These are phyloP conservation scores for Mortierella antarctica DNA, from an alignment of 192 early-diverging fungal species.

Conservation along the genomic window DNA sequence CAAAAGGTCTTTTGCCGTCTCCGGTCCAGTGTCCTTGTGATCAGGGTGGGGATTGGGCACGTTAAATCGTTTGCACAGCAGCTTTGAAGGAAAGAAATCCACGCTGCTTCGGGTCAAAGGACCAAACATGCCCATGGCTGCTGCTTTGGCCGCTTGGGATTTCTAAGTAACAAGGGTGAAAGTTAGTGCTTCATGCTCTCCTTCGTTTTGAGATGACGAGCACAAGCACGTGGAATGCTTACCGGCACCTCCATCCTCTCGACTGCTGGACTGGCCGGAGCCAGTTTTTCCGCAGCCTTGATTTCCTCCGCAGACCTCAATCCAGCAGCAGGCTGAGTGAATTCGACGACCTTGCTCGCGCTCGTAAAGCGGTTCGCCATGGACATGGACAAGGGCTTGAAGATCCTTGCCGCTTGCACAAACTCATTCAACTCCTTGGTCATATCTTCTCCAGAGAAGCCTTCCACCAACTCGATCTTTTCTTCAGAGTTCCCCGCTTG, in stretches of 20 bases:
- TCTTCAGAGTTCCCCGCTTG: slow-evolving; percentile 62
- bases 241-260: slow-evolving; percentile 42
- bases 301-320: slow-evolving; percentile 49
- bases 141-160: slow-evolving; percentile 59
- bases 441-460: slow-evolving; percentile 55
- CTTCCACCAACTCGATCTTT: slow-evolving; percentile 44
- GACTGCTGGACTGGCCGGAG: neutral
- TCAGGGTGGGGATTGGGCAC: slow-evolving; percentile 78
- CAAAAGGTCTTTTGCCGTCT: slow-evolving; percentile 50
- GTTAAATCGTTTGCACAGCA: slow-evolving; percentile 84
- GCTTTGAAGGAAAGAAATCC: slow-evolving; percentile 72
- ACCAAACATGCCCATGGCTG: slow-evolving; percentile 77
- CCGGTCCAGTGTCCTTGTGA: slow-evolving; percentile 40
- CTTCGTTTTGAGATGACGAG: no score
- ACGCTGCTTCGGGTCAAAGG: slow-evolving; percentile 63
- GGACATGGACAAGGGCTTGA: slow-evolving; percentile 72
- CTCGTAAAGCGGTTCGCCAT: slow-evolving; percentile 81
- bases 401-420: slow-evolving; percentile 79
- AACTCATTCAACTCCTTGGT: slow-evolving; percentile 79
- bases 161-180: slow-evolving; percentile 4
- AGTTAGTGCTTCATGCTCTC: no score
- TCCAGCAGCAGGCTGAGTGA: slow-evolving; percentile 53
- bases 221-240: neutral
- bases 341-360: slow-evolving; percentile 48
- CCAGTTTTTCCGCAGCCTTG: slow-evolving; percentile 9